Base-by-base conservation (phyloP, 345 rosid species). In the Eutrema heterophyllum region DNA sequence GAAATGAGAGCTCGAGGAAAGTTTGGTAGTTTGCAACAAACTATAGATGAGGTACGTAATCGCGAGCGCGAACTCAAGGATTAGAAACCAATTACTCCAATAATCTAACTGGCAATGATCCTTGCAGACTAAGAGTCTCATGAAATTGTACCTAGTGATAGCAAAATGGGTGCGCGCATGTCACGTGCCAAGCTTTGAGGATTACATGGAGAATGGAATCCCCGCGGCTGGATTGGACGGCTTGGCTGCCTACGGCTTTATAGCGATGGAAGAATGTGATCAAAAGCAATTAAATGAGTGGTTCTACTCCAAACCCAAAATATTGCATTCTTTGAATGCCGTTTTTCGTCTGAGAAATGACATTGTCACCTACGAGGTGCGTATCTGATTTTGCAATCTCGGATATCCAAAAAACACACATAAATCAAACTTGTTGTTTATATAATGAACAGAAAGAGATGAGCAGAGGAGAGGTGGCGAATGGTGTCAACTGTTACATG, bases 151-250 rank as follows among this genome's bases (percentile, higher is more conserved):
- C 50, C 35, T 49, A 30, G 26, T 15, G n/a, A 4, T 70, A 12
- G 26, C 74, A 13, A 58, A 26, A 38, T 70, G 74, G 67, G 65
- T 67, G 59, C 39, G 67, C 3, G 2, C 6, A 24, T 24, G 58
- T 45, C 59, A 70, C 27, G 67, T 71, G 51, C 75, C 75, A 60
- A 71, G 67, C 29, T 71, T 71, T 60, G 75, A 71, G 10, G 75
- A 71, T 40, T 71, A 71, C 50, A 60, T 71, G 75, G 67, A 71
- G n/a, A 24, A 60, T 59, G 67, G 67, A 11, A 1, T 50, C 9
- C 21, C 35, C 13, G 50, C 70, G 1, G n/a, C 33, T 2, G 70
- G 33, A 21, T 11, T 66, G 57, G 3, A 4, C 15, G 41, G 4
- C 14, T 15, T 35, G 5, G 11, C 11, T 38, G 38, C 35, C 7